Evolutionary conservation across 495 filamentous ascomycete genomes (phyloP), one percentile per base, ranked within the genome.

Genomic region (Coniosporium apollinis): DNA sequence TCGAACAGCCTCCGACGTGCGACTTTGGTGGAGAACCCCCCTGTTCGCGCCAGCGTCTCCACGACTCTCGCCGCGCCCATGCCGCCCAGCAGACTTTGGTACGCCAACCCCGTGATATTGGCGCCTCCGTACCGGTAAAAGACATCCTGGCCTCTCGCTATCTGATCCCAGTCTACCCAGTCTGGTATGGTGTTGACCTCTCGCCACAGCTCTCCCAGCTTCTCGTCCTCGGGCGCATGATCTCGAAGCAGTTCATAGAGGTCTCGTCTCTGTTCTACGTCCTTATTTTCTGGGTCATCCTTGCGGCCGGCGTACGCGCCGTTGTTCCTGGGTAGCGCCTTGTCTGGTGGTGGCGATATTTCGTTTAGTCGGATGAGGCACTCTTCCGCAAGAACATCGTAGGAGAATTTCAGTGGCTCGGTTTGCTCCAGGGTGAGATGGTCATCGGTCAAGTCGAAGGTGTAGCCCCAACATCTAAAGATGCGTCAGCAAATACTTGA

Each of bases 101-200:
- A 81, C 33, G 76, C 66, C 2, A 82, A 57, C 16, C 73, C 66
- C 5, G 63, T 72, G 10, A 78, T 48, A 22, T 66, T 70, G 3
- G 76, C 68, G 13, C 67, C 71, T 15, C 71, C 76, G 49, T 87
- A 89, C 14, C 82, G 44, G 35, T 62, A 56, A 36, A 58, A 58
- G 4, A 60, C 57, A 30, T 70, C 61, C 50, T 82, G 78, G 0
- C 72, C 78, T 46, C 79, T 57, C 42, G 66, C 57, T 43, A 92
- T 77, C 49, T 84, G 79, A 7, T 67, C 63, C 80, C 79, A 89
- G 51, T 84, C 72, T 1, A 91, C 82, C 82, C 82, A 91, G 10
- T 64, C 56, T 0, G 81, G 83, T 14, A 84, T 54, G 1, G 68
- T 74, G 44, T 73, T 76, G 33, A 82, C 59, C 47, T 87, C 64